Evolutionary conservation across 805 yeast species (phyloP).

Genomic region (Metschnikowia lunata): DNA sequence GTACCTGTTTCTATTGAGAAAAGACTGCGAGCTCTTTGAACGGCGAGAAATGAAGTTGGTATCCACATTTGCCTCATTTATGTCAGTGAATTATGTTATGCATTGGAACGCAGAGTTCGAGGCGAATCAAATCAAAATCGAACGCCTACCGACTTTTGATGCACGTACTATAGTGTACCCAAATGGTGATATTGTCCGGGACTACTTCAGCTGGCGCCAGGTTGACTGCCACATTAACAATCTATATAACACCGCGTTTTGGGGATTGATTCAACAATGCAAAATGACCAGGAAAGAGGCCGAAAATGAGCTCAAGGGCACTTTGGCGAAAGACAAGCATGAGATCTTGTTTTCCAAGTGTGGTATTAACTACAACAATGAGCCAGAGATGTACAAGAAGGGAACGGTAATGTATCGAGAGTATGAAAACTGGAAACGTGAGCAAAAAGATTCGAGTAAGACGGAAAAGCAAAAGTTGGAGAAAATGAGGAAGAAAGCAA

Average conservation of each 20-base stretch:
- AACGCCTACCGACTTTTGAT: slow-evolving; percentile 80
- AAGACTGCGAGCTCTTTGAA: slow-evolving; percentile 66
- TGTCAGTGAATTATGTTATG: slow-evolving; percentile 69
- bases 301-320: slow-evolving; percentile 70
- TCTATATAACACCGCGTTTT: slow-evolving; percentile 86
- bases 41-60: slow-evolving; percentile 79
- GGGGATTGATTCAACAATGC: slow-evolving; percentile 74
- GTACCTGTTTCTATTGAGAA: slow-evolving; percentile 73
- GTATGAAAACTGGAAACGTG: slow-evolving; percentile 18
- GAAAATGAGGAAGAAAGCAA: slow-evolving; percentile 47
- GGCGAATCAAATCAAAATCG: slow-evolving; percentile 41
- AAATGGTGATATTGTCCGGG: slow-evolving; percentile 52
- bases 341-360: slow-evolving; percentile 77
- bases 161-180: slow-evolving; percentile 90
- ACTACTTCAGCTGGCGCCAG: slow-evolving; percentile 91
- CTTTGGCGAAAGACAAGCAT: slow-evolving; percentile 79
- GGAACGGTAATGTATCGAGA: slow-evolving; percentile 67
- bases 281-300: slow-evolving; percentile 75
- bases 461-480: slow-evolving; percentile 49
- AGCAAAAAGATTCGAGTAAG: slow-evolving; percentile 19
- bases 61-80: slow-evolving; percentile 75
- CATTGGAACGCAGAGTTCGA: slow-evolving; percentile 64
- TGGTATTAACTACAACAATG: slow-evolving; percentile 86
- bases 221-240: slow-evolving; percentile 96
- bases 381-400: slow-evolving; percentile 81